Evolutionary conservation across 2,329 filamentous ascomycete species (phyloP).

Genomic region (Aspergillus fischeri): DNA sequence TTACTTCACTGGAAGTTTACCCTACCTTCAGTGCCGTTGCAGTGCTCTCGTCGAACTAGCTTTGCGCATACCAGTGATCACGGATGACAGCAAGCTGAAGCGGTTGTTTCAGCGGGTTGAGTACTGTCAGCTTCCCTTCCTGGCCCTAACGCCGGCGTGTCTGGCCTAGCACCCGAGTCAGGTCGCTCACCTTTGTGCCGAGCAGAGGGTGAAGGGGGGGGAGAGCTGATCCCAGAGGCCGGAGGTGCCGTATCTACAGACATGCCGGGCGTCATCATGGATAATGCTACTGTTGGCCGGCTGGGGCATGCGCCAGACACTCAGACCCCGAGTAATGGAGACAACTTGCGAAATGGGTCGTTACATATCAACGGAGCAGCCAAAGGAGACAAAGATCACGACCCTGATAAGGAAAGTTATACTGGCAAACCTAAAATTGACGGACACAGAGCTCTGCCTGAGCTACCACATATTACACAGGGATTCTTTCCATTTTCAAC

Average conservation of each 20-base stretch:
- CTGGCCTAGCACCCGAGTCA: constrained; percentile 12
- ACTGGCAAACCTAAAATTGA: constrained; percentile 1
- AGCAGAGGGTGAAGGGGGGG: constrained; percentile 28
- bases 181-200: constrained; percentile 23
- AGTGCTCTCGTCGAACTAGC: background rate
- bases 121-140: constrained; percentile 23
- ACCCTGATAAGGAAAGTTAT: constrained; percentile 8
- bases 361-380: constrained; percentile 25
- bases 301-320: constrained; percentile 19
- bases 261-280: constrained; percentile 43
- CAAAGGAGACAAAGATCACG: constrained; percentile 9
- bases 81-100: constrained; percentile 27
- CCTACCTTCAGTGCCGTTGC: background rate
- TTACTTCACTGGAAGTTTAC: background rate
- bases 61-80: constrained; percentile 9
- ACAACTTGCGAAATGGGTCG: constrained; percentile 20
- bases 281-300: constrained; percentile 30
- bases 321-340: constrained; percentile 14
- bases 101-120: constrained; percentile 10
- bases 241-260: constrained; percentile 19
- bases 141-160: constrained; percentile 17
- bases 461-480: constrained; percentile 65
- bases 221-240: constrained; percentile 17
- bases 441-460: constrained; percentile 38
- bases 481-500: constrained; percentile 72